These are phyloP conservation scores for Yamadazyma membranifaciens DNA, from an alignment of 1,139 yeast species.

Conservation along the genomic window DNA sequence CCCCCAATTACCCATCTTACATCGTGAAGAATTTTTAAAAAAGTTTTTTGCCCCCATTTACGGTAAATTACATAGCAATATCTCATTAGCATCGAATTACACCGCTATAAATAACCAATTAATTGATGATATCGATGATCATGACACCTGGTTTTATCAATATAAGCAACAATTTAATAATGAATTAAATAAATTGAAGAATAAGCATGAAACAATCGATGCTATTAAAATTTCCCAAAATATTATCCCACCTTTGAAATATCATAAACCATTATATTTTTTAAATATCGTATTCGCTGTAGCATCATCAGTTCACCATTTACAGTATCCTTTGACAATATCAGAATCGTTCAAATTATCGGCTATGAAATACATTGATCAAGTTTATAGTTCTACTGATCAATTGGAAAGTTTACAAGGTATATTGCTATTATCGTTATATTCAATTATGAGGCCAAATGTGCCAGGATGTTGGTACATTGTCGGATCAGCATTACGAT, in stretches of 20 bases:
- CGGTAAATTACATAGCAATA: slow-evolving; percentile 55
- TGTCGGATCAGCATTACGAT: slow-evolving; percentile 73
- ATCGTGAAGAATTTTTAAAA: slow-evolving; percentile 70
- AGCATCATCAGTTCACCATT: slow-evolving; percentile 71
- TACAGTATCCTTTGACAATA: slow-evolving; percentile 64
- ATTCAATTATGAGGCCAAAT: slow-evolving; percentile 73
- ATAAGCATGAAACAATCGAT: slow-evolving; percentile 20
- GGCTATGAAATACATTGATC: slow-evolving; percentile 61
- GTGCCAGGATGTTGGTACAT: slow-evolving; percentile 94
- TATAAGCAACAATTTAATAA: slow-evolving; percentile 30
- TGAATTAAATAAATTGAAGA: slow-evolving; percentile 13
- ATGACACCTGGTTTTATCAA: slow-evolving; percentile 47
- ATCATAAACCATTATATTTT: slow-evolving; percentile 52
- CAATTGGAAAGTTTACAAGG: slow-evolving; percentile 74
- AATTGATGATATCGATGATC: slow-evolving; percentile 18
- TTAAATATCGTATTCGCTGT: slow-evolving; percentile 77
- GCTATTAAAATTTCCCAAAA: slow-evolving; percentile 29
- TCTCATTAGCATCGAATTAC: slow-evolving; percentile 61
- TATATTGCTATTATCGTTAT: slow-evolving; percentile 61
- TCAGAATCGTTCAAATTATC: slow-evolving; percentile 73
- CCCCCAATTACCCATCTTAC: slow-evolving; percentile 77
- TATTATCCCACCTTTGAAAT: slow-evolving; percentile 47
- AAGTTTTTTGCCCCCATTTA: slow-evolving; percentile 74
- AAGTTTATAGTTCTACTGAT: slow-evolving; percentile 57
- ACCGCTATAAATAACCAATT: slow-evolving; percentile 44